phyloP scores from a whole-genome alignment of 306 rosid genomes.

The Castanospermum australe region DNA sequence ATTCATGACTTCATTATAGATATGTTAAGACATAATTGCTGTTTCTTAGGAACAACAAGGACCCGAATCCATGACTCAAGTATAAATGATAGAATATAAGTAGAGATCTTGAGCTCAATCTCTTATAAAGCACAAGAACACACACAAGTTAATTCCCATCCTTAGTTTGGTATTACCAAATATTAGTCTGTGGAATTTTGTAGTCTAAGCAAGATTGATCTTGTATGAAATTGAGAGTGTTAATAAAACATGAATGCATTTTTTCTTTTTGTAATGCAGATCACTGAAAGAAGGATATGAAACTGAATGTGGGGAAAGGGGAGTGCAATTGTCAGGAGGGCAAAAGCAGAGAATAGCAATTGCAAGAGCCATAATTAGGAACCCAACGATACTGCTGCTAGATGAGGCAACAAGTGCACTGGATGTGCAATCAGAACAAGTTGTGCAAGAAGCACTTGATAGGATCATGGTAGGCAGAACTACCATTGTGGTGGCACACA shows the following conservation, averaged over 20 bases:
- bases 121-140: background rate
- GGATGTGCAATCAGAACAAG: conserved; percentile 85
- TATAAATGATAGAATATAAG: too few species aligned
- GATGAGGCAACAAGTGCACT: conserved; percentile 97
- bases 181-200: background rate
- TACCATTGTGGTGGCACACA: conserved; percentile 87
- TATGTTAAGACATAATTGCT: background rate
- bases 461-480: conserved; percentile 84
- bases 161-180: background rate
- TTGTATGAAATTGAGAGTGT: background rate
- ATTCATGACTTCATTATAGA: background rate
- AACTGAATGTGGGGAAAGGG: conserved; percentile 96
- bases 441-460: conserved; percentile 90
- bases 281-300: conserved; percentile 83
- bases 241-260: background rate
- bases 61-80: too few species aligned
- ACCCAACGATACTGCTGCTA: conserved; percentile 67
- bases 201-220: background rate
- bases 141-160: background rate
- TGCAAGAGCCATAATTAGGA: conserved; percentile 88
- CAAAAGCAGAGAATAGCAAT: conserved; percentile 94
- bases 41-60: too few species aligned
- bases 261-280: conserved; percentile 36
- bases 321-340: conserved; percentile 94
- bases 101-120: background rate